Evolutionary conservation across 202 grass and related monocot species (phyloP).

Genomic region (Carex arenaria): DNA sequence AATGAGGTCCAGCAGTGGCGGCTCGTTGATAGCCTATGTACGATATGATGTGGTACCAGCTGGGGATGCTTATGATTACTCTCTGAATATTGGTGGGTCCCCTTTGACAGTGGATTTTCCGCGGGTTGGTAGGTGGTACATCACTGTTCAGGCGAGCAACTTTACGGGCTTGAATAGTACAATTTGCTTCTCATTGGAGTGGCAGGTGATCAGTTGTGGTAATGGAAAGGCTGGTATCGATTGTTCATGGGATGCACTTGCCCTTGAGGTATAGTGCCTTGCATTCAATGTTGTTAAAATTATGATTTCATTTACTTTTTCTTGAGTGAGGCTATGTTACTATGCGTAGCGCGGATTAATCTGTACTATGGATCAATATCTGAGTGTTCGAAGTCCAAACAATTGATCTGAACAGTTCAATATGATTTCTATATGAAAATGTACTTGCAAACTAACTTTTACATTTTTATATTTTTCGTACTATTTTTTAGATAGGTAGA

Average conservation of each 20-base stretch:
- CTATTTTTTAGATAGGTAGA: too few relatives aligned
- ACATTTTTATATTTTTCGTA: too few relatives aligned
- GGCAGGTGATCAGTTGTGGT: slow-evolving; percentile 61
- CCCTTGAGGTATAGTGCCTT: slow-evolving; percentile 55
- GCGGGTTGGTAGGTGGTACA: slow-evolving; percentile 88
- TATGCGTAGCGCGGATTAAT: too few relatives aligned
- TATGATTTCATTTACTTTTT: background rate
- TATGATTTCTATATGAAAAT: too few relatives aligned
- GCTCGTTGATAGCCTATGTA: slow-evolving; percentile 48
- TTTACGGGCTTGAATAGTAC: slow-evolving; percentile 46
- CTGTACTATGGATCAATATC: too few relatives aligned
- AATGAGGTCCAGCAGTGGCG: slow-evolving; percentile 23
- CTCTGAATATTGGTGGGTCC: slow-evolving; percentile 49
- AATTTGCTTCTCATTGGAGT: slow-evolving; percentile 77
- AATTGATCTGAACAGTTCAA: too few relatives aligned
- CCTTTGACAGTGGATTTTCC: slow-evolving; percentile 73
- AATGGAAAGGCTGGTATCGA: slow-evolving; percentile 72
- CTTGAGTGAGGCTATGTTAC: too few relatives aligned
- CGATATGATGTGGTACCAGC: slow-evolving; percentile 71
- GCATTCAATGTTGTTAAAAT: background rate
- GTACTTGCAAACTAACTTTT: too few relatives aligned
- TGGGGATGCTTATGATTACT: slow-evolving; percentile 76
- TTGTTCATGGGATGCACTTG: slow-evolving; percentile 68
- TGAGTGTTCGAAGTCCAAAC: too few relatives aligned
- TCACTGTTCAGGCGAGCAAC: slow-evolving; percentile 62